A percentile compares a stretch with the other conserved stretches of the same genome.
Conservation (phyloP, 140 eudicot genomes). For the Flaveria floridana region DNA sequence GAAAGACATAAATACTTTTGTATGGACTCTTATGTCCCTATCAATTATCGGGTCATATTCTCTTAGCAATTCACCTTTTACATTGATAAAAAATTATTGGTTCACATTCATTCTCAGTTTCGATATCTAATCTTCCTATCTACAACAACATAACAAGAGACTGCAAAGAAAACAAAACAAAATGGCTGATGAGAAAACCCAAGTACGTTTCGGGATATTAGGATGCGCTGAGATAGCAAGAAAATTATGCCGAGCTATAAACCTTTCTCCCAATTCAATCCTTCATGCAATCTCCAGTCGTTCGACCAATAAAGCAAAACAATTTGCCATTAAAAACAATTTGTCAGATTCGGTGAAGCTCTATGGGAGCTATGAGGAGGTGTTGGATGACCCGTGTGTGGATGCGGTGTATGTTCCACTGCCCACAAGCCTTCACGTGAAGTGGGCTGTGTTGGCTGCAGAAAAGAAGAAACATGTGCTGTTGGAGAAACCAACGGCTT, state of each 20-base stretch:
- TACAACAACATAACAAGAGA: not conserved
- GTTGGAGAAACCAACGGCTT: slow-evolving; percentile 85
- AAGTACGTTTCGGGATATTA: slow-evolving; percentile 63
- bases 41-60: not conserved
- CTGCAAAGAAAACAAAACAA: slow-evolving; percentile 1
- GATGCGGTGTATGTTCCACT: slow-evolving; percentile 87
- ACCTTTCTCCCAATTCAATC: slow-evolving; percentile 57
- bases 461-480: slow-evolving; percentile 66
- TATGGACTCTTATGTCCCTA: slow-evolving; percentile 9
- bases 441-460: slow-evolving; percentile 84
- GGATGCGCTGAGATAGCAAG: slow-evolving; percentile 87
- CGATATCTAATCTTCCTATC: slow-evolving; percentile 13
- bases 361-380: slow-evolving; percentile 58
- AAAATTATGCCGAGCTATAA: slow-evolving; percentile 69
- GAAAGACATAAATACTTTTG: not conserved
- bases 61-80: not conserved
- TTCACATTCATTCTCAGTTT: slow-evolving; percentile 19
- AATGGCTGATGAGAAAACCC: slow-evolving; percentile 43
- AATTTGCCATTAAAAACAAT: slow-evolving; percentile 48
- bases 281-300: slow-evolving; percentile 76
- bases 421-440: slow-evolving; percentile 73
- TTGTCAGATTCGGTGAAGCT: slow-evolving; percentile 41
- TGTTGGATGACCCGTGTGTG: slow-evolving; percentile 59
- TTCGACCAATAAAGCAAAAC: slow-evolving; percentile 55
- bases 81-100: not conserved